Base-by-base conservation (phyloP, 2,329 filamentous ascomycete species). In the Chrysoporthe deuterocubensis region DNA sequence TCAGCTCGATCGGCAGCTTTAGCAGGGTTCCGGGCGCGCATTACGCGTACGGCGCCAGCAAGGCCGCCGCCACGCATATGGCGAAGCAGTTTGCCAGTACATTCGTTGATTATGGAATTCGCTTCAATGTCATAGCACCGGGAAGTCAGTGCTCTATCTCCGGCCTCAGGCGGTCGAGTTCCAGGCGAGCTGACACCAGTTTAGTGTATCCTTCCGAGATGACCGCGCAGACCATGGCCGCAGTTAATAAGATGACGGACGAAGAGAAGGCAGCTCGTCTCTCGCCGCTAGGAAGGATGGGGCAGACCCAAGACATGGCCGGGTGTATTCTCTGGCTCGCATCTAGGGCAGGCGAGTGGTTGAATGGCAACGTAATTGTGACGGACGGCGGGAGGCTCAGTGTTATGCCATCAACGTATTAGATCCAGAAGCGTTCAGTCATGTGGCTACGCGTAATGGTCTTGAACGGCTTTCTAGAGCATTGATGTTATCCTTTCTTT, bases 31-130 rank as follows among this genome's bases (percentile, higher is more conserved):
- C 84, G 0, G 83, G 87, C 71, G 84, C 87, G 32, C 85, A 90
- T 72, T 91, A 90, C 72, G 83, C 85, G 1, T 92, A 93, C 77
- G 88, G 89, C 71, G 84, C 86, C 0, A 88, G 86, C 72, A 93
- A 94, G 78, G 89, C 87, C 0, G 91, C 88, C 0, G 84, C 89
- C 0, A 83, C 89, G 16, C 90, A 92, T 66, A 74, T 92, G 46
- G 87, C 86, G 2, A 91, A 91, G 78, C 85, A 92, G 73, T 84
- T 92, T 74, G 86, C 86, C 13, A 86, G 86, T 3, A 85, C 89
- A 74, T 81, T 93, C 67, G 82, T 85, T 52, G 83, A 84, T 56
- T 83, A 87, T 46, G 81, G 83, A 0, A 83, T 93, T 37, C 80
- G 91, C 0, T 86, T 78, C 46, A 84, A 84, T 68, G 77, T 77